Evolutionary conservation across 139 green algal species (phyloP).

Genomic region (Chlamydomonas sphaeroides): DNA sequence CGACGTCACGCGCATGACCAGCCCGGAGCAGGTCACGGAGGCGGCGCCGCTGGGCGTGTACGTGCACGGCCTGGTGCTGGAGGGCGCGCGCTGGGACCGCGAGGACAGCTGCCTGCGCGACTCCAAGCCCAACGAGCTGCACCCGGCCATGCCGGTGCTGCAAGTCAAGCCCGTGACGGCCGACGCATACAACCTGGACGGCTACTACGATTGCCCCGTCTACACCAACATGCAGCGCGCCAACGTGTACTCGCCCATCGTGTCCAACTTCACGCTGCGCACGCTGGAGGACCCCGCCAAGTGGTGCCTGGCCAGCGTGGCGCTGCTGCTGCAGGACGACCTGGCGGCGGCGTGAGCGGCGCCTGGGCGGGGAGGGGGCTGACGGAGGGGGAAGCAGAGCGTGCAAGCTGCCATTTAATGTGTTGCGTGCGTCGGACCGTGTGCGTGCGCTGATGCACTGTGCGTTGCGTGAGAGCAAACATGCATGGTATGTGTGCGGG

Average conservation of each 20-base stretch:
- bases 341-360: too few relatives aligned
- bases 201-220: slow-evolving; percentile 86
- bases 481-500: too few relatives aligned
- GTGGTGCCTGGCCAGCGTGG: slow-evolving; percentile 83
- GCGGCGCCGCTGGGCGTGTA: slow-evolving; percentile 74
- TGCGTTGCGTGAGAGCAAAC: too few relatives aligned
- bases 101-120: slow-evolving; percentile 80
- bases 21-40: slow-evolving; percentile 69
- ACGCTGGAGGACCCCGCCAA: slow-evolving; percentile 75
- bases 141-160: slow-evolving; percentile 83
- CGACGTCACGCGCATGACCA: slow-evolving; percentile 62
- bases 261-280: slow-evolving; percentile 84
- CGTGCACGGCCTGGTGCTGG: slow-evolving; percentile 81
- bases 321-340: slow-evolving; percentile 89
- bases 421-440: too few relatives aligned
- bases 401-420: too few relatives aligned
- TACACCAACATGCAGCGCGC: slow-evolving; percentile 92
- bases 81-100: slow-evolving; percentile 87
- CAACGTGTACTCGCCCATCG: slow-evolving; percentile 87
- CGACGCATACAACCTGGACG: slow-evolving; percentile 75
- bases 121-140: slow-evolving; percentile 83
- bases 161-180: slow-evolving; percentile 75
- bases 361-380: too few relatives aligned
- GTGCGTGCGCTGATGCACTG: too few relatives aligned
- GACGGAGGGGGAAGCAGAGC: too few relatives aligned